Evolutionary conservation across 1,139 yeast species (phyloP), one percentile per base, ranked within the genome.

Genomic region (Suhomyces ambrosiae): DNA sequence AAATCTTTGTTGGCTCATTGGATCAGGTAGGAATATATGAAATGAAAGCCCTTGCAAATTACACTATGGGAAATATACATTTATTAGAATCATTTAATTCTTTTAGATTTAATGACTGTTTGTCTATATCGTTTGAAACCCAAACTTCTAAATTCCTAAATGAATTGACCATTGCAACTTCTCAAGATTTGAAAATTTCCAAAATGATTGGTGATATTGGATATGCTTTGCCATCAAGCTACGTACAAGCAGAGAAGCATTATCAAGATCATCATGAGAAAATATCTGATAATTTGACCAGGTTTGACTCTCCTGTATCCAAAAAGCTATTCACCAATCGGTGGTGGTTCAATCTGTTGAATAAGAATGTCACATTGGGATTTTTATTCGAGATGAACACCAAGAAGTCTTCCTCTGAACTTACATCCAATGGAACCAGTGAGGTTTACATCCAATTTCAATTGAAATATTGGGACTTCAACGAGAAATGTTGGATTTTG

Each of bases 11-110:
- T 1, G 73, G 69, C 0, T 65, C 72, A 0, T 50, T 64, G 17
- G 74, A 70, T 34, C 76, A 70, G 45, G 65, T 60, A 2, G 76
- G 76, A 1, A 45, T 65, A 8, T 65, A 63, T 42, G 76, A 70
- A 41, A 65, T 68, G 72, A 63, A 58, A 35, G 40, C 59, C 0
- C 49, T 70, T 40, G 50, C 58, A 4, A 49, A 44, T 37, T 52
- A 49, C 9, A 60, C 72, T 3, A 52, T 60, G 48, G 75, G 76
- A 0, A 38, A 43, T 8, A 46, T 68, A 3, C 48, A 48, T 23
- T 38, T 65, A 25, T 48, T 48, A 31, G 68, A 61, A 10, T 46
- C 63, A 1, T 68, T 65, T 38, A 34, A 31, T 7, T 52, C 59
- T 3, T 42, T 38, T 3, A 59, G 53, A 25, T 60, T 68, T 30